Evolutionary conservation across 352 stramenopile genomes (phyloP).

Genomic region (Phytophthora aleatoria): DNA sequence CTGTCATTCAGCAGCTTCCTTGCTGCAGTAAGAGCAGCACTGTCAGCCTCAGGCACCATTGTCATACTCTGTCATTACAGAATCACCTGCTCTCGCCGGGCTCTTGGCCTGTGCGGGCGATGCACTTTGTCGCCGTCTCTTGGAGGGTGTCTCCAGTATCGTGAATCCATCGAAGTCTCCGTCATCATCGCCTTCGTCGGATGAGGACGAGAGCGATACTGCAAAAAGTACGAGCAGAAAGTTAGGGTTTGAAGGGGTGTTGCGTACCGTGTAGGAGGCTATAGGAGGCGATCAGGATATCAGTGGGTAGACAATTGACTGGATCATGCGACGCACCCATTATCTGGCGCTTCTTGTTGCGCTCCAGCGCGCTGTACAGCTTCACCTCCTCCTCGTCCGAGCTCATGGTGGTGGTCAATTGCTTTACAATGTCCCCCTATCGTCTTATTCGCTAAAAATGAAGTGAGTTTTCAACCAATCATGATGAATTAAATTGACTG

Average conservation of each 20-base stretch:
- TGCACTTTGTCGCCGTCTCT: slow-evolving; percentile 16
- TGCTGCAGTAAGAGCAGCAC: slow-evolving; percentile 14
- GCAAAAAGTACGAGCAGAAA: neutral
- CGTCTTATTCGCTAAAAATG: slow-evolving; percentile 20
- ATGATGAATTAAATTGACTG: slow-evolving; percentile 24
- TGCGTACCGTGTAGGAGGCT: neutral
- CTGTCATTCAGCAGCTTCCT: slow-evolving; percentile 24
- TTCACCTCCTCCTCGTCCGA: slow-evolving; percentile 66
- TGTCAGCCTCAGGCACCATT: neutral
- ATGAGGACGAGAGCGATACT: slow-evolving; percentile 59
- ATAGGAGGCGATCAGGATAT: neutral
- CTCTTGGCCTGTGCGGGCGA: slow-evolving; percentile 14
- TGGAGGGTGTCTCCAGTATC: slow-evolving; percentile 25
- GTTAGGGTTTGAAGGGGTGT: slow-evolving; percentile 1
- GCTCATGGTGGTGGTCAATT: slow-evolving; percentile 25
- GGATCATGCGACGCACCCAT: slow-evolving; percentile 47
- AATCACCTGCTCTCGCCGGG: slow-evolving; percentile 21
- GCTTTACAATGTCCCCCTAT: slow-evolving; percentile 4
- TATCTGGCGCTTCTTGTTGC: slow-evolving; percentile 64
- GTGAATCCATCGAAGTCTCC: slow-evolving; percentile 27
- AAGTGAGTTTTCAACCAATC: slow-evolving; percentile 28
- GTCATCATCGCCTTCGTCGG: slow-evolving; percentile 35
- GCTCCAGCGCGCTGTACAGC: slow-evolving; percentile 77
- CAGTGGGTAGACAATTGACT: neutral
- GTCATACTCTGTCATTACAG: neutral